Evolutionary conservation across 192 early-diverging fungal genomes (phyloP).

Genomic region (Jimgerdemannia lactiflua): DNA sequence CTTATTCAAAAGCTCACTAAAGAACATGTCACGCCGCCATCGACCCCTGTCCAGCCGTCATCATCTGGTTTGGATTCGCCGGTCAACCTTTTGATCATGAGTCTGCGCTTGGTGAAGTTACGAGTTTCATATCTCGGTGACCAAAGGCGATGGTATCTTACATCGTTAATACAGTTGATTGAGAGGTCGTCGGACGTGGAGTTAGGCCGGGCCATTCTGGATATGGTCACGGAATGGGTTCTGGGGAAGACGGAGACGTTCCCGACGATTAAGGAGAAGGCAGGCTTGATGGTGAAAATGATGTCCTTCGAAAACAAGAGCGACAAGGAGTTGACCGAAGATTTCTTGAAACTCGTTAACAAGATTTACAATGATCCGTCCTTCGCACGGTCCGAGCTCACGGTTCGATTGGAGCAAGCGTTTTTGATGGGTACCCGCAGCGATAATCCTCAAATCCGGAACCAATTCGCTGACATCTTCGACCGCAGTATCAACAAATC

Average conservation of each 20-base stretch:
- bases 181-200: constrained; percentile 77
- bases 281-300: constrained; percentile 89
- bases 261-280: constrained; percentile 97
- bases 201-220: constrained; percentile 72
- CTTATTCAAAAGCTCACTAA: constrained; percentile 82
- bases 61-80: constrained; percentile 43
- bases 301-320: constrained; percentile 76
- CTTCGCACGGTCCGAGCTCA: constrained; percentile 88
- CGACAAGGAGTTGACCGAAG: constrained; percentile 69
- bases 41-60: constrained; percentile 22
- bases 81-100: constrained; percentile 50
- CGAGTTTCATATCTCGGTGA: constrained; percentile 78
- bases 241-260: constrained; percentile 76
- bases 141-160: constrained; percentile 81
- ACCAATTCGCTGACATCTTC: constrained; percentile 78
- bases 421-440: constrained; percentile 90
- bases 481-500: constrained; percentile 71
- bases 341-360: constrained; percentile 89
- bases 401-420: constrained; percentile 89
- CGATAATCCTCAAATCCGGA: constrained; percentile 76
- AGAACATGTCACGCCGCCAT: constrained; percentile 56
- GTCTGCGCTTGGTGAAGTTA: constrained; percentile 47
- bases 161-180: constrained; percentile 77
- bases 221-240: constrained; percentile 88
- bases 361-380: constrained; percentile 82